Conservation (phyloP, 2,329 filamentous ascomycete genomes). For the Trichoderma asperellum region DNA sequence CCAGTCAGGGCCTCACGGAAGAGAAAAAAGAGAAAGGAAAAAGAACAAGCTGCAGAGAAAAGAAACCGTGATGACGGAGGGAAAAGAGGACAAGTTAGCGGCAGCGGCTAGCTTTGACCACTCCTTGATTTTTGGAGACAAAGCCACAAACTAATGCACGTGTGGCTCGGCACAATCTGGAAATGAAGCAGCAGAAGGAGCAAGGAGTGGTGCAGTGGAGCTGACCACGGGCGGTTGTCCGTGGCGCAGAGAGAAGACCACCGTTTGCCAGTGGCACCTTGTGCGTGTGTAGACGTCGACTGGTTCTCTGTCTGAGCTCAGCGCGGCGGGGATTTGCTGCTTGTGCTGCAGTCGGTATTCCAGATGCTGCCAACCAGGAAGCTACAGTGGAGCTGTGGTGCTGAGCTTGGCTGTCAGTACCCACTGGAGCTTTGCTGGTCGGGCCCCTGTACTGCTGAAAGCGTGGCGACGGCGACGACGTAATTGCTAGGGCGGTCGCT, state of each 20-base stretch:
- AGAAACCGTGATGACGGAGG: slow-evolving; percentile 2
- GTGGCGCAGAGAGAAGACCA: slow-evolving; percentile 18
- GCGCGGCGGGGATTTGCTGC: slow-evolving; percentile 9
- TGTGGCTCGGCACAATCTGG: slow-evolving; percentile 28
- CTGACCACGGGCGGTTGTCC: slow-evolving; percentile 20
- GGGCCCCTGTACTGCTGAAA: slow-evolving; percentile 25
- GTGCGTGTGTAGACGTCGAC: background rate
- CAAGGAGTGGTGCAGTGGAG: slow-evolving; percentile 23
- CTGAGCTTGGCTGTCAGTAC: slow-evolving; percentile 10
- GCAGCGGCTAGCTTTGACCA: slow-evolving; percentile 4
- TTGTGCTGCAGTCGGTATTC: background rate
- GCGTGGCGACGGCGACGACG: slow-evolving; percentile 24
- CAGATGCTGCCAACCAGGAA: slow-evolving; percentile 13
- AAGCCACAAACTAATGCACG: slow-evolving; percentile 27
- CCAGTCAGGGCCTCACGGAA: slow-evolving; percentile 3
- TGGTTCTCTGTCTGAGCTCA: slow-evolving; percentile 17
- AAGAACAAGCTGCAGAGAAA: slow-evolving; percentile 1
- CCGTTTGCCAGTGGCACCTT: background rate
- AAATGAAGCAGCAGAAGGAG: slow-evolving; percentile 19
- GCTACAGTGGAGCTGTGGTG: slow-evolving; percentile 22
- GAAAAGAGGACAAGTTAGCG: slow-evolving; percentile 26
- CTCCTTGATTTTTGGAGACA: slow-evolving; percentile 13
- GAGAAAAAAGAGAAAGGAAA: background rate
- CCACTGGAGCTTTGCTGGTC: slow-evolving; percentile 25
- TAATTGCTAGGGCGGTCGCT: slow-evolving; percentile 1